Evolutionary conservation across 371 early-diverging fungal species (phyloP).

Genomic region (Nosema muscidifuracis): DNA sequence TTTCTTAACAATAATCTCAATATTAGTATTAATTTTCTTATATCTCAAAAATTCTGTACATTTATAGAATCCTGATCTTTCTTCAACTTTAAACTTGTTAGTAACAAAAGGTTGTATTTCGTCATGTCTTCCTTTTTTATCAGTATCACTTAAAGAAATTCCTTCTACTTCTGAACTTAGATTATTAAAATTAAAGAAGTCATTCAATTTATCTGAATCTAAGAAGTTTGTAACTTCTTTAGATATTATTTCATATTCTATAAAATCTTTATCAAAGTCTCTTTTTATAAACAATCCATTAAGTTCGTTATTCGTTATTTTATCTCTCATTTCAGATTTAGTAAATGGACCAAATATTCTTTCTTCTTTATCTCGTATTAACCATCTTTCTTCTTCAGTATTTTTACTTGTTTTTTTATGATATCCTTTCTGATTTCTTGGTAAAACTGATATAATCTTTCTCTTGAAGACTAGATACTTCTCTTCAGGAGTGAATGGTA

Average conservation of each 20-base stretch:
- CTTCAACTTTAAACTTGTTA: neutral
- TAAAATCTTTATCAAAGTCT: conserved; percentile 51
- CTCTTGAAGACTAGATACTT: conserved; percentile 15
- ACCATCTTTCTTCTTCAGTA: conserved; percentile 32
- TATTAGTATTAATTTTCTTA: conserved; percentile 14
- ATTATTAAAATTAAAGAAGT: conserved; percentile 20
- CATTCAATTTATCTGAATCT: conserved; percentile 14
- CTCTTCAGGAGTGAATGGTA: conserved; percentile 27
- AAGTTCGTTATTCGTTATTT: neutral
- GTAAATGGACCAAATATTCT: conserved; percentile 45
- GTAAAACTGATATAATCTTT: conserved; percentile 20
- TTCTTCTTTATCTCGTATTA: conserved; percentile 11
- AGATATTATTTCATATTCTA: conserved; percentile 36
- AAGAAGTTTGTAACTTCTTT: conserved; percentile 23
- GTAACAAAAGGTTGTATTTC: too few relatives aligned
- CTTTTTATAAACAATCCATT: conserved; percentile 26
- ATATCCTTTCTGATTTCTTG: conserved; percentile 15
- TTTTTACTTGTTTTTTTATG: conserved; percentile 18
- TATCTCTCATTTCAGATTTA: conserved; percentile 30
- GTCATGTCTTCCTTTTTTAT: neutral
- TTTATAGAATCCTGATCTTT: neutral
- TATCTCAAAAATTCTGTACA: conserved; percentile 22
- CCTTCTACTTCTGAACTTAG: neutral
- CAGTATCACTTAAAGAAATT: neutral
- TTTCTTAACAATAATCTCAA: conserved; percentile 26